These are phyloP conservation scores for Colletotrichum neosansevieriae DNA, from an alignment of 2,329 filamentous ascomycete species.

Conservation along the genomic window DNA sequence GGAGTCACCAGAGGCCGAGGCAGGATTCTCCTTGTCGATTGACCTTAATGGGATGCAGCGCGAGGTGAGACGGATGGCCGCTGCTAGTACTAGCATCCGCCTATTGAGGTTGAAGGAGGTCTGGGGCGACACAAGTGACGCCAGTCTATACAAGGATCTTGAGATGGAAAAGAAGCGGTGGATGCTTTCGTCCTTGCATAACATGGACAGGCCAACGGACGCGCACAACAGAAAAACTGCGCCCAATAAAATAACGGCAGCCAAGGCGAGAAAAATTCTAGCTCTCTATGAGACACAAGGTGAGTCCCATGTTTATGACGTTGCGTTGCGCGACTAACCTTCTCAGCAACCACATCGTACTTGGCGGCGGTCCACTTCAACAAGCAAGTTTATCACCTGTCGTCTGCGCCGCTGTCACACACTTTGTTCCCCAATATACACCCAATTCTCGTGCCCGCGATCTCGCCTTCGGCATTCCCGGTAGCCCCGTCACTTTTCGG, in stretches of 20 bases:
- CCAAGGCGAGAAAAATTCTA: conserved; percentile 53
- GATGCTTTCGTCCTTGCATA: conserved; percentile 70
- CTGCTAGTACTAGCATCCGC: conserved; percentile 63
- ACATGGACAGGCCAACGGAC: conserved; percentile 53
- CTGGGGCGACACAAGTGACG: conserved; percentile 58
- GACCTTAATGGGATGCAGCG: conserved; percentile 58
- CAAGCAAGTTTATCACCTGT: conserved; percentile 60
- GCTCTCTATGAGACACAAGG: conserved; percentile 65
- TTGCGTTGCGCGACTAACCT: conserved; percentile 12
- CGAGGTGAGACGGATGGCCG: conserved; percentile 67
- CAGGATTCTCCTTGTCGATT: conserved; percentile 43
- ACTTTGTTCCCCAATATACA: conserved; percentile 54
- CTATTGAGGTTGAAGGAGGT: conserved; percentile 67
- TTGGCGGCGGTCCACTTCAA: conserved; percentile 58
- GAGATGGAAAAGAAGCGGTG: conserved; percentile 70
- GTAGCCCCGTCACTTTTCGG: conserved; percentile 59
- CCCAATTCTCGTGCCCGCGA: conserved; percentile 54
- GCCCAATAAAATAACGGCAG: conserved; percentile 38
- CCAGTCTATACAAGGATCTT: conserved; percentile 61
- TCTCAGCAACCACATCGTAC: conserved; percentile 62
- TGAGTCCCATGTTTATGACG: conserved; percentile 45
- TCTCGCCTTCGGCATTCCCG: conserved; percentile 51
- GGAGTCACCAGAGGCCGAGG: conserved; percentile 36
- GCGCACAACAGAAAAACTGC: conserved; percentile 34
- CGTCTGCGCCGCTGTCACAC: conserved; percentile 54